Evolutionary conservation across 768 basidiomycete genomes (phyloP).

Genomic region (Lenzites betulinus): DNA sequence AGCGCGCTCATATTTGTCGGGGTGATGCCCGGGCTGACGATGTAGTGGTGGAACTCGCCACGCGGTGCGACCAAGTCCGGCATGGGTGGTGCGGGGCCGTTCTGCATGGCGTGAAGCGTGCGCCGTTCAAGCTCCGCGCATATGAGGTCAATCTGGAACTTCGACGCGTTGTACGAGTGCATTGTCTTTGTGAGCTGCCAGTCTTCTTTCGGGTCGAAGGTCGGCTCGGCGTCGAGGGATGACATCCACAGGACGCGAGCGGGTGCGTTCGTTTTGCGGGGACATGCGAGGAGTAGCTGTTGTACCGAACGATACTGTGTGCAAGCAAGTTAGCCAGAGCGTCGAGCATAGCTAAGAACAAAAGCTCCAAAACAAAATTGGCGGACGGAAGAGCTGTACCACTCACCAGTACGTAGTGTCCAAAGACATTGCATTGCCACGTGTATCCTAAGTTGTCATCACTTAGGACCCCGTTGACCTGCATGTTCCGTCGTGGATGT

Average conservation of each 20-base stretch:
- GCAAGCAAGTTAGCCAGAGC: too few relatives aligned
- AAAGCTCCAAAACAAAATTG: too few relatives aligned
- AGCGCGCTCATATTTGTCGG: constrained; percentile 60
- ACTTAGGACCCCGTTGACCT: constrained; percentile 59
- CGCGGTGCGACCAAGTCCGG: constrained; percentile 11
- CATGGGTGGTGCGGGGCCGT: not conserved
- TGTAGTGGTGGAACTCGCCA: constrained; percentile 50
- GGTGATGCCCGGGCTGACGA: constrained; percentile 70
- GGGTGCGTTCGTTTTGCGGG: constrained; percentile 36
- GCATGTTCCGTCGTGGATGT: constrained; percentile 55
- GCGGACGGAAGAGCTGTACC: not conserved
- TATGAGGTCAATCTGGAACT: constrained; percentile 78
- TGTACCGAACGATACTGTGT: constrained; percentile 71
- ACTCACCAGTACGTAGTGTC: constrained; percentile 77
- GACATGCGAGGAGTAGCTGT: constrained; percentile 49
- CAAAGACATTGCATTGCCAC: constrained; percentile 86
- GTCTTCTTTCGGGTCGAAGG: constrained; percentile 61
- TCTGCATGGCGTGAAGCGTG: constrained; percentile 31
- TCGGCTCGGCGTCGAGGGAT: constrained; percentile 61
- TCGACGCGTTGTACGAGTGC: constrained; percentile 69
- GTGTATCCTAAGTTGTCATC: constrained; percentile 74
- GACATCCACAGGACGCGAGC: constrained; percentile 80
- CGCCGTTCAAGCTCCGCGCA: constrained; percentile 53
- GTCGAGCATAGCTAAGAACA: not conserved
- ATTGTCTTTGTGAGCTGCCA: constrained; percentile 67